These are phyloP conservation scores for Blastobotrys americana DNA, from an alignment of 805 yeast species.

Conservation along the genomic window DNA sequence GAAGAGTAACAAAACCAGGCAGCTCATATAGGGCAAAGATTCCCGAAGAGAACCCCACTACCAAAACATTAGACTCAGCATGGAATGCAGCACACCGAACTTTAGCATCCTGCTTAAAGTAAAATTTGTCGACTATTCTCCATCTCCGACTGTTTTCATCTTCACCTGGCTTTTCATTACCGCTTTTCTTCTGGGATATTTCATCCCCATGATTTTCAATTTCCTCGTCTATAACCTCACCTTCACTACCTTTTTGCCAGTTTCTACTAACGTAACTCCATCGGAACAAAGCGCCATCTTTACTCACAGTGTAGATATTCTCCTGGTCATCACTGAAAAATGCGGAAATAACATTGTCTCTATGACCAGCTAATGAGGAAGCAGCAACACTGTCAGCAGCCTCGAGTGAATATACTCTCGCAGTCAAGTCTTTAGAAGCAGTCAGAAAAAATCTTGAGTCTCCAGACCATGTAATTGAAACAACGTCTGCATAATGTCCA, in stretches of 20 bases:
- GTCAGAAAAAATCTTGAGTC: constrained; percentile 86
- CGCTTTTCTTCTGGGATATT: too few species aligned
- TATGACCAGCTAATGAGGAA: constrained; percentile 84
- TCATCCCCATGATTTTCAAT: constrained; percentile 35
- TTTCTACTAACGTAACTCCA: constrained; percentile 74
- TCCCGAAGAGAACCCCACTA: constrained; percentile 85
- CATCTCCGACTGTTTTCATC: constrained; percentile 43
- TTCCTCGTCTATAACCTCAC: constrained; percentile 39
- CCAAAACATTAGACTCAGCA: constrained; percentile 57
- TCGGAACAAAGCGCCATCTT: constrained; percentile 87
- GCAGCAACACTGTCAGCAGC: constrained; percentile 68
- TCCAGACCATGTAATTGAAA: constrained; percentile 76
- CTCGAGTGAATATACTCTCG: constrained; percentile 71
- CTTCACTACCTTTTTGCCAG: constrained; percentile 36
- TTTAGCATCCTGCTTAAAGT: constrained; percentile 61
- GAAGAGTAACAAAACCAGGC: constrained; percentile 71
- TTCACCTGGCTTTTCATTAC: constrained; percentile 26
- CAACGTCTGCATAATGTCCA: constrained; percentile 83
- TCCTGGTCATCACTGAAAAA: constrained; percentile 87
- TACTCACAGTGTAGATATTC: constrained; percentile 80
- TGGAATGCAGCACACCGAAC: constrained; percentile 83
- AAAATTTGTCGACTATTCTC: constrained; percentile 76
- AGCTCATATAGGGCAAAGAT: constrained; percentile 86
- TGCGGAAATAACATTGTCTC: constrained; percentile 81
- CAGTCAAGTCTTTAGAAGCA: constrained; percentile 83